Conservation (phyloP, 208 protist genomes). For the Crithidia expoeki region DNA sequence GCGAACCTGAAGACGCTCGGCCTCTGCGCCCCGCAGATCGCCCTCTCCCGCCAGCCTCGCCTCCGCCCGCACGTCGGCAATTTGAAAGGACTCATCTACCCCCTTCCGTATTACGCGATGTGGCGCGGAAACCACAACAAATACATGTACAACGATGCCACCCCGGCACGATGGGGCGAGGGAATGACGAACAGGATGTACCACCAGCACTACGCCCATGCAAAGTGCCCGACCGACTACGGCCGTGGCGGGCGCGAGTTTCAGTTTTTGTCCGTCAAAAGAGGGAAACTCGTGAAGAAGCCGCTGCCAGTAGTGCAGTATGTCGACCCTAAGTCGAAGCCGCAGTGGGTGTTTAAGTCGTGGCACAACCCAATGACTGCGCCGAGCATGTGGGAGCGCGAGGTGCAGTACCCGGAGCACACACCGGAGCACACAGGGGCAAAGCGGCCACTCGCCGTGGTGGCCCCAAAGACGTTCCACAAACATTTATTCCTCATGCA, state of each 20-base stretch:
- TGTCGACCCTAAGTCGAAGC: constrained; percentile 66
- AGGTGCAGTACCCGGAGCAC: constrained; percentile 92
- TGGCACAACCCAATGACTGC: constrained; percentile 86
- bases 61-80: constrained; percentile 73
- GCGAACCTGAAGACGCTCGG: constrained; percentile 67
- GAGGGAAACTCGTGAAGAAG: constrained; percentile 78
- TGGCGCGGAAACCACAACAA: constrained; percentile 90
- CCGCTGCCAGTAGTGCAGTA: constrained; percentile 88
- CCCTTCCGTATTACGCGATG: constrained; percentile 91
- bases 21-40: constrained; percentile 68
- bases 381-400: constrained; percentile 85
- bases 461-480: constrained; percentile 83
- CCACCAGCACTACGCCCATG: constrained; percentile 90
- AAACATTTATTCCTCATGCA: constrained; percentile 87
- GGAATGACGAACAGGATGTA: constrained; percentile 79
- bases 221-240: constrained; percentile 91
- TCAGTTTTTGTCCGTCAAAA: constrained; percentile 69
- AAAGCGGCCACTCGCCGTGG: constrained; percentile 82
- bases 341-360: constrained; percentile 91
- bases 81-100: constrained; percentile 77
- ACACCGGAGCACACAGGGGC: constrained; percentile 84
- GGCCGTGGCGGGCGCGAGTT: constrained; percentile 88
- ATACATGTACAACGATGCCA: constrained; percentile 86
- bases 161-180: constrained; percentile 81
- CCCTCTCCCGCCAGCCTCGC: constrained; percentile 78